Base-by-base conservation (phyloP, 257 asterid genomes). In the Mitragyna speciosa region DNA sequence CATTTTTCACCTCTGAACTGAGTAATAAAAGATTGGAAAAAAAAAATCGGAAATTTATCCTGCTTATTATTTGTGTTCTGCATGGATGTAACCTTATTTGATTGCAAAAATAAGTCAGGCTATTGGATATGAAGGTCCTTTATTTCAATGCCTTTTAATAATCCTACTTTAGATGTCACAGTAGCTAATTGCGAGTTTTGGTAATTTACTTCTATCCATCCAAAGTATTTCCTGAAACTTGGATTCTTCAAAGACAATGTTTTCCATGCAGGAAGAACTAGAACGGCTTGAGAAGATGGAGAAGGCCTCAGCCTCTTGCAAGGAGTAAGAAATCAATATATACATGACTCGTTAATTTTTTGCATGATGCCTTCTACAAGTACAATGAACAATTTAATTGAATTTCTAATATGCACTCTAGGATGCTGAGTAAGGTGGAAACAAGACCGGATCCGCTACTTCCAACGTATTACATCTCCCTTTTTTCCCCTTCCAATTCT, bases 221-320 rank as follows among this genome's bases (percentile, higher is more conserved):
- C 31, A 24, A 19, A 39, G 39, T 54, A 12, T 41, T 45, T 59
- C 73, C 26, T 48, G 72, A 47, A 14, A 31, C 56, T 4, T 73
- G 26, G 49, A 67, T 56, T 73, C 41, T 10, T 76, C 63, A 63
- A 68, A 56, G 68, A 54, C 70, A 3, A 19, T 58, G 39, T 78
- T 76, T 76, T 69, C 63, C 49, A 10, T 76, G 72, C 90, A 95
- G 99, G 99, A 95, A 84, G 99, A 95, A 84, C 85, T 93, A 74
- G 98, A 91, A 81, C 86, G 89, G 83, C 90, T 95, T 17, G 99
- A 95, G 85, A 92, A 87, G 88, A 85, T 89, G 89, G 98, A 95
- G 47, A 89, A 82, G 43, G 97, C 99, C 30, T 92, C 98, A 30
- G 84, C 95, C 72, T 89, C 94, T 72, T 93, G 99, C 89, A 91